Conservation (phyloP, 179 eudicot species). For the Gypsophila paniculata region DNA sequence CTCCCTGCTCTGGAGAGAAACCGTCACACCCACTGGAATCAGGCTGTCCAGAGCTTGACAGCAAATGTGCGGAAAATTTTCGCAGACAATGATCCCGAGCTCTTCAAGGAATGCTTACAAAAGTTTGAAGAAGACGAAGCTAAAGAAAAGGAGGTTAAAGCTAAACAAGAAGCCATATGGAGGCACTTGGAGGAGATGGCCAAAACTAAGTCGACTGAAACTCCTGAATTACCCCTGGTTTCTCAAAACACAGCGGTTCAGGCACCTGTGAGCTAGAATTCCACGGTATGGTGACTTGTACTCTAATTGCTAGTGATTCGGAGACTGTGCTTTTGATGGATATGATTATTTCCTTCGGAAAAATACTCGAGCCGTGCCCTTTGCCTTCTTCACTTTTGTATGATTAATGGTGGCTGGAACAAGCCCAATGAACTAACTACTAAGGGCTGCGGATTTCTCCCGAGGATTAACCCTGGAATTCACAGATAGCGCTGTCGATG, state of each 20-base stretch:
- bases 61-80: conserved; percentile 62
- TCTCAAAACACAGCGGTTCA: conserved; percentile 22
- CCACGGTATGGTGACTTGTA: conserved; percentile 12
- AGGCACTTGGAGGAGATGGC: conserved; percentile 54
- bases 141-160: conserved; percentile 35
- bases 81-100: conserved; percentile 54
- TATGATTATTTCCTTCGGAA: conserved; percentile 7
- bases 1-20: conserved; percentile 64
- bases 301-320: conserved; percentile 12
- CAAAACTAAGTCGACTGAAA: conserved; percentile 31
- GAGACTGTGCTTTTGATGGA: conserved; percentile 11
- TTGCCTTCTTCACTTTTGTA: conserved; percentile 1
- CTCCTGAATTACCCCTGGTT: conserved; percentile 24
- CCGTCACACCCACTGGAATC: conserved; percentile 61
- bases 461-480: background rate
- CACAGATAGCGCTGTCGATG: conserved; percentile 1
- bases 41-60: conserved; percentile 67
- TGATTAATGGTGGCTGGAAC: conserved; percentile 17
- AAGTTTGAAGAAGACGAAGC: conserved; percentile 65
- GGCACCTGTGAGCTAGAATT: conserved; percentile 23
- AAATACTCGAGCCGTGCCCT: conserved; percentile 13
- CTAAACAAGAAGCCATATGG: conserved; percentile 58
- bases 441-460: background rate
- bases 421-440: conserved; percentile 9
- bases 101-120: conserved; percentile 54